Conservation (phyloP, 2,329 filamentous ascomycete species). For the Nemania sp. region DNA sequence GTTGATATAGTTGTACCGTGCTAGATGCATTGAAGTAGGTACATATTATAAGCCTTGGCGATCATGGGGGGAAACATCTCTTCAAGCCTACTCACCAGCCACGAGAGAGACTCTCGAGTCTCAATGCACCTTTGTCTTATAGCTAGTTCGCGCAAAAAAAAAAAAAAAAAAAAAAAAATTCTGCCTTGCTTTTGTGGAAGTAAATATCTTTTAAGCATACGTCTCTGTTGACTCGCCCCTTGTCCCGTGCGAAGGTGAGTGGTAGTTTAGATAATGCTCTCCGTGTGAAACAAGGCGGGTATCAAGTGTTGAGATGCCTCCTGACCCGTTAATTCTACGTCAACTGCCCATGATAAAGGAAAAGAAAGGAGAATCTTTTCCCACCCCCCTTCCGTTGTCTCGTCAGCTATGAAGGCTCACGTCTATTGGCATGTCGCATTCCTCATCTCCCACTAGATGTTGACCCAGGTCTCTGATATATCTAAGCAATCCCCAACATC, state of each 20-base stretch:
- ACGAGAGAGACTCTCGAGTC: not conserved
- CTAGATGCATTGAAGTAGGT: no score
- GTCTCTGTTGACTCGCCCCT: not conserved
- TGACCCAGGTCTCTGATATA: not conserved
- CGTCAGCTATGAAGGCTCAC: not conserved
- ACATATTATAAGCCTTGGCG: no score
- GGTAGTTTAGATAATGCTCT: not conserved
- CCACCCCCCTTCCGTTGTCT: no score
- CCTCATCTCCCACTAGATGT: not conserved
- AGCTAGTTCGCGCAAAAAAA: not conserved
- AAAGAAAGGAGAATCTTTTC: no score
- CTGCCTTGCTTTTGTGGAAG: not conserved
- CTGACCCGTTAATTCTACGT: no score
- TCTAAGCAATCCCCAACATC: slow-evolving; percentile 32
- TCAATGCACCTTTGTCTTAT: not conserved
- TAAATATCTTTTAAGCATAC: not conserved
- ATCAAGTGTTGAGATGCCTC: not conserved
- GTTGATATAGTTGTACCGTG: no score
- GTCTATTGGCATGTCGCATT: not conserved
- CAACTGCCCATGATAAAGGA: no score
- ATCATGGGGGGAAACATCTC: not conserved
- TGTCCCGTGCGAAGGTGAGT: not conserved
- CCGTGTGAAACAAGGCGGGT: not conserved
- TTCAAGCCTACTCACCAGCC: not conserved
- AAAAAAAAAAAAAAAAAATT: no score